Conservation (phyloP, 176 grass and related monocot species). For the Ensete glaucum region DNA sequence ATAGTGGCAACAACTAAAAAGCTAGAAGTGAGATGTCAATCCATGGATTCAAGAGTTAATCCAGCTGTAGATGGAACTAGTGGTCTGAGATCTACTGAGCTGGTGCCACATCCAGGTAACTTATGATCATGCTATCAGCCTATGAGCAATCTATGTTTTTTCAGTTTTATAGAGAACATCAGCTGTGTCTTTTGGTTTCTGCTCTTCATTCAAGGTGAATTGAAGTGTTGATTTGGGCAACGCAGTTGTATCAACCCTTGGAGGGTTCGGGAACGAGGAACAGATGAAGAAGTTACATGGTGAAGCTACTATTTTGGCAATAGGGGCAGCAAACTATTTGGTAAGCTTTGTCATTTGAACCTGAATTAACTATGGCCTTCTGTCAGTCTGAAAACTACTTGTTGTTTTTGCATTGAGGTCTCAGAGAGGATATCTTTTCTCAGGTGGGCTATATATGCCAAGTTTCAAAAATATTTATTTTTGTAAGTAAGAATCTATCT, state of each 20-base stretch:
- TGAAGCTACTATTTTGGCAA: slow-evolving; percentile 72
- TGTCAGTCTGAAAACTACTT: background rate
- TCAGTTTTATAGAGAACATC: too few relatives aligned
- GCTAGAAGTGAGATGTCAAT: too few relatives aligned
- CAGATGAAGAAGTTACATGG: slow-evolving; percentile 97
- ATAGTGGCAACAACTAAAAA: too few relatives aligned
- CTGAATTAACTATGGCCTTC: slow-evolving; percentile 1
- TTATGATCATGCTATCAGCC: too few relatives aligned
- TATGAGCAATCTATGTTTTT: too few relatives aligned
- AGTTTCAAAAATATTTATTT: background rate
- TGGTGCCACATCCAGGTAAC: too few relatives aligned
- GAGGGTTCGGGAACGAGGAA: slow-evolving; percentile 91
- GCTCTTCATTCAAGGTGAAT: slow-evolving; percentile 90
- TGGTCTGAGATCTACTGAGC: too few relatives aligned
- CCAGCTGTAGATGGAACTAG: too few relatives aligned
- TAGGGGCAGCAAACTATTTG: slow-evolving; percentile 68
- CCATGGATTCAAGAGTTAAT: too few relatives aligned
- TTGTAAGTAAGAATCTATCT: background rate
- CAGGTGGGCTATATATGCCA: background rate
- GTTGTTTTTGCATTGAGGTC: background rate
- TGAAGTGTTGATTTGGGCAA: slow-evolving; percentile 66
- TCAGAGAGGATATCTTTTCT: background rate
- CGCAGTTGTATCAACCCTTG: slow-evolving; percentile 87
- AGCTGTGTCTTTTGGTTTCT: background rate
- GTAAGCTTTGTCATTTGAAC: slow-evolving; percentile 27